Conservation (phyloP, 192 early-diverging fungal genomes). For the Paraglomus occultum region DNA sequence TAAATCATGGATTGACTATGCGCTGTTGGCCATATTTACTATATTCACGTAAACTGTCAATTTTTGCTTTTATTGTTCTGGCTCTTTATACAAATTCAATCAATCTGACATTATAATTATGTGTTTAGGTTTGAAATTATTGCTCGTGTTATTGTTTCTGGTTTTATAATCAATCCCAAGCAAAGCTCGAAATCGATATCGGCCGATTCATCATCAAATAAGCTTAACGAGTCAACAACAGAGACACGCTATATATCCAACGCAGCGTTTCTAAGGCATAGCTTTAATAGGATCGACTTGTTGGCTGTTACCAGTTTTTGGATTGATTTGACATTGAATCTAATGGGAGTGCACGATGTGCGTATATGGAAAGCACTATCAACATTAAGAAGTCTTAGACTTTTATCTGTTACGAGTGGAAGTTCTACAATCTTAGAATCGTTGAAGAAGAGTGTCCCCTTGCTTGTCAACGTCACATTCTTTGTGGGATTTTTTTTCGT, state of each 20-base stretch:
- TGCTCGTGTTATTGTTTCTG: slow-evolving; percentile 39
- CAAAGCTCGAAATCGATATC: slow-evolving; percentile 11
- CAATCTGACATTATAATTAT: slow-evolving; percentile 35
- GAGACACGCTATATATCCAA: slow-evolving; percentile 25
- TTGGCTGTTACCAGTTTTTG: slow-evolving; percentile 53
- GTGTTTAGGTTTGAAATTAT: slow-evolving; percentile 37
- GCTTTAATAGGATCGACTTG: slow-evolving; percentile 62
- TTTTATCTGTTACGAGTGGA: slow-evolving; percentile 56
- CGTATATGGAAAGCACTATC: slow-evolving; percentile 53
- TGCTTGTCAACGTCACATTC: slow-evolving; percentile 52
- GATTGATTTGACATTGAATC: slow-evolving; percentile 49
- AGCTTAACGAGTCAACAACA: slow-evolving; percentile 11
- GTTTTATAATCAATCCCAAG: slow-evolving; percentile 37
- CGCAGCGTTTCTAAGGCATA: slow-evolving; percentile 54
- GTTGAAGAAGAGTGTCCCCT: slow-evolving; percentile 55
- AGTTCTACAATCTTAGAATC: slow-evolving; percentile 53
- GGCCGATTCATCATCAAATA: slow-evolving; percentile 6
- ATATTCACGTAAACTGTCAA: slow-evolving; percentile 50
- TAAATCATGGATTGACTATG: slow-evolving; percentile 47
- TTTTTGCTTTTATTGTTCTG: not conserved
- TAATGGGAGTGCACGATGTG: slow-evolving; percentile 38
- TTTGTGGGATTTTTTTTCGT: slow-evolving; percentile 63
- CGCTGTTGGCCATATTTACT: slow-evolving; percentile 45
- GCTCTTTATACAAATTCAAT: slow-evolving; percentile 4
- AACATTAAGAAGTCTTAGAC: slow-evolving; percentile 48